Conservation (phyloP, 2,329 filamentous ascomycete genomes). For the Colletotrichum brevisporum region DNA sequence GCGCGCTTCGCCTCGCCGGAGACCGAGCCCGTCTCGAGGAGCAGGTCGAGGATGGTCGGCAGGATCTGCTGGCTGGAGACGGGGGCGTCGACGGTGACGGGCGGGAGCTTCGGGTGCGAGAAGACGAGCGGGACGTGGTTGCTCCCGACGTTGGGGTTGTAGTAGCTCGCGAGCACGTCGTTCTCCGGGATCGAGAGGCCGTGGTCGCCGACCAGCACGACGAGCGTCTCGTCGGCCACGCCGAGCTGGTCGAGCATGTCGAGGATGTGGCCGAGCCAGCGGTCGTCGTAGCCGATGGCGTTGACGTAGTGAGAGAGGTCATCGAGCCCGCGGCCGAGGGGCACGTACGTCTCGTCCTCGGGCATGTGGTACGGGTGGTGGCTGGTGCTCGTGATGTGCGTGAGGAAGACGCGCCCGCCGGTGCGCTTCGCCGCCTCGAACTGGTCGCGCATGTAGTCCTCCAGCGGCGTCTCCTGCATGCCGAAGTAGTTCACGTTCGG, state of each 20-base stretch:
- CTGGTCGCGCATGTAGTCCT: constrained; percentile 49
- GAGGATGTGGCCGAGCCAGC: constrained; percentile 55
- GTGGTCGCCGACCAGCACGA: constrained; percentile 61
- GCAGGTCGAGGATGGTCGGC: constrained; percentile 60
- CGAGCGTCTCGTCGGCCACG: constrained; percentile 59
- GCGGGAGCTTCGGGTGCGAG: constrained; percentile 58
- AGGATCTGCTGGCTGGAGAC: constrained; percentile 59
- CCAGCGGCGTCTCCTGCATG: constrained; percentile 56
- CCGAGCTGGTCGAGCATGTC: constrained; percentile 57
- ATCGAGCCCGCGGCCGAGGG: constrained; percentile 26
- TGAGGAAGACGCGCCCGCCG: constrained; percentile 51
- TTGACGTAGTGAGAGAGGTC: constrained; percentile 58
- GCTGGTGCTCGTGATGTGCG: constrained; percentile 53
- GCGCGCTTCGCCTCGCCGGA: constrained; percentile 48
- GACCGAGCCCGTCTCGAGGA: constrained; percentile 56
- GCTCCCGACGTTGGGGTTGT: constrained; percentile 60
- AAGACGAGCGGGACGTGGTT: constrained; percentile 60
- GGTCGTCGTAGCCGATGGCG: constrained; percentile 55
- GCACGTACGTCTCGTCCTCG: constrained; percentile 23
- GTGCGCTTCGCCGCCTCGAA: constrained; percentile 44
- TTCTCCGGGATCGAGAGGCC: constrained; percentile 60
- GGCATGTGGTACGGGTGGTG: constrained; percentile 52
- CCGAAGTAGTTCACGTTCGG: constrained; percentile 58
- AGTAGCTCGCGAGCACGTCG: constrained; percentile 54
- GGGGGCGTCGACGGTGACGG: constrained; percentile 55